Percentiles rank a stretch among this genome's conserved stretches.
Conservation (phyloP, 768 basidiomycete species). For the Scleroderma citrinum region DNA sequence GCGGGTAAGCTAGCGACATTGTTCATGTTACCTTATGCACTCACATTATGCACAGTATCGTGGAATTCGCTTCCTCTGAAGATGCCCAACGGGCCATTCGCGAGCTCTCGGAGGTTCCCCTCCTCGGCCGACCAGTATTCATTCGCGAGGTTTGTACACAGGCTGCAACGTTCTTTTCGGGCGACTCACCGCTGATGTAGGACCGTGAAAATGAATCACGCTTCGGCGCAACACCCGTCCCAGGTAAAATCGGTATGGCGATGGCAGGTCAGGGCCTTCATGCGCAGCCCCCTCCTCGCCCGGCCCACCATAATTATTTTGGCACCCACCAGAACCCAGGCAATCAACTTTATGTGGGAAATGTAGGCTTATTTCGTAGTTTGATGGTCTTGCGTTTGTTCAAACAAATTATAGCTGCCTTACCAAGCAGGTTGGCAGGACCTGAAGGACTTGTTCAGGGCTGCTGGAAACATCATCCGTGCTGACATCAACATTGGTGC, state of each 20-base stretch:
- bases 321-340: conserved; percentile 57
- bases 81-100: conserved; percentile 86
- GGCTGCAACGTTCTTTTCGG: neutral
- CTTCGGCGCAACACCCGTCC: conserved; percentile 92
- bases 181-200: conserved; percentile 34
- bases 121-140: conserved; percentile 93
- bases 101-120: conserved; percentile 81
- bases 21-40: neutral
- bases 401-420: conserved; percentile 54
- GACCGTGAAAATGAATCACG: conserved; percentile 96
- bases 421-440: conserved; percentile 99
- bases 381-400: neutral
- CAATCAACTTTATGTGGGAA: conserved; percentile 89
- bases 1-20: conserved; percentile 68
- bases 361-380: conserved; percentile 44
- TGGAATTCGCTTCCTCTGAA: conserved; percentile 88
- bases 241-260: conserved; percentile 93
- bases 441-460: conserved; percentile 93
- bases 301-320: conserved; percentile 74
- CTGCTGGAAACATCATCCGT: conserved; percentile 90
- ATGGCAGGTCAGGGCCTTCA: conserved; percentile 88
- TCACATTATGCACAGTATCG: conserved; percentile 59
- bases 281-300: conserved; percentile 77
- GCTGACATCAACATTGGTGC: conserved; percentile 93
- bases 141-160: conserved; percentile 76